Percentiles rank a stretch among this genome's conserved stretches.
Conservation (phyloP, 805 yeast species). For the Lachancea thermotolerans region DNA sequence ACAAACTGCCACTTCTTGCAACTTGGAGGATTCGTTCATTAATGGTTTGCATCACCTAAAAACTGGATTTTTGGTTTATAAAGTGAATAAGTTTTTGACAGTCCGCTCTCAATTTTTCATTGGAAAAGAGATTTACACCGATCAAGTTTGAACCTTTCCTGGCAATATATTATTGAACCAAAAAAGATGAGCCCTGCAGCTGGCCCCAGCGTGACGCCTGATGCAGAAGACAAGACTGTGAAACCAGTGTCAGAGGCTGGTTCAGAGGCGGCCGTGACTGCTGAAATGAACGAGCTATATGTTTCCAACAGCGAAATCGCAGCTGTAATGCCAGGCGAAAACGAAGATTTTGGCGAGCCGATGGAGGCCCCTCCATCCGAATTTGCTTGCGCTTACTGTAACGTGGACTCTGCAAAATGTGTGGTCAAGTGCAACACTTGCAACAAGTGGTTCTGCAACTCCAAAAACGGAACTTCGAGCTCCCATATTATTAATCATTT, state of each 20-base stretch:
- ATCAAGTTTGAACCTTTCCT: no score
- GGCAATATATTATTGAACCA: no score
- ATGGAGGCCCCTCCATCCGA: conserved; percentile 21
- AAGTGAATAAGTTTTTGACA: no score
- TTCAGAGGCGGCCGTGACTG: not conserved
- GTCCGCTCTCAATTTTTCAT: no score
- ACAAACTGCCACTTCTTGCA: no score
- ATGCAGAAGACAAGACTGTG: not conserved
- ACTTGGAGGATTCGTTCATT: not conserved
- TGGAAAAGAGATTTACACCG: no score
- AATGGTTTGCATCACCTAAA: conserved; percentile 4
- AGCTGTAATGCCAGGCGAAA: not conserved
- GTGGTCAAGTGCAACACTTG: conserved; percentile 75
- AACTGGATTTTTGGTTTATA: not conserved
- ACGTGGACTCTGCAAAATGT: conserved; percentile 53
- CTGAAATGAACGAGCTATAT: not conserved
- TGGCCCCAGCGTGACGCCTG: no score
- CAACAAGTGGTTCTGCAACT: conserved; percentile 85
- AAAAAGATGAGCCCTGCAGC: no score
- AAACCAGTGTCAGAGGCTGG: not conserved
- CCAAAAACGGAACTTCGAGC: conserved; percentile 48
- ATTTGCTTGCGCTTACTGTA: conserved; percentile 64
- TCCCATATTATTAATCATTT: conserved; percentile 85
- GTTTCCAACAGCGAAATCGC: not conserved
- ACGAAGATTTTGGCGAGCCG: conserved; percentile 5